phyloP scores from a whole-genome alignment of 345 rosid species.

The Brassica nigra region DNA sequence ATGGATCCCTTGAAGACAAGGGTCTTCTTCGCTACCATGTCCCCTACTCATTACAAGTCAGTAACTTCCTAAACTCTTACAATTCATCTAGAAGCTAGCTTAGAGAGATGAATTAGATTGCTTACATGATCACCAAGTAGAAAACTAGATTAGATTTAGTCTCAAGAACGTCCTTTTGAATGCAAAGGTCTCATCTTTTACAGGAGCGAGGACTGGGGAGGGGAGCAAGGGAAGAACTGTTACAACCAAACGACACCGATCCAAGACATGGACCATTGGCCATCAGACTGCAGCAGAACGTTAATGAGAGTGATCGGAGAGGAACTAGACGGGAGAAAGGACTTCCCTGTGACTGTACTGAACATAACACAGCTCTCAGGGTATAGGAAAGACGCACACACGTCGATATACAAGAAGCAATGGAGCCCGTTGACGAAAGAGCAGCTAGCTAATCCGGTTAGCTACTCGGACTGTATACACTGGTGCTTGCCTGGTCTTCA shows the following conservation, averaged over 20 bases:
- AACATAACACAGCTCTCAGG: constrained; percentile 86
- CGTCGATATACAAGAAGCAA: constrained; percentile 87
- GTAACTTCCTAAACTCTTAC: constrained; percentile 15
- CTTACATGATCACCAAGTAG: background rate
- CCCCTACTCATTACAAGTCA: constrained; percentile 77
- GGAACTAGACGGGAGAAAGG: constrained; percentile 49
- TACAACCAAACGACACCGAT: constrained; percentile 70
- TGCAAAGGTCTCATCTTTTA: constrained; percentile 18
- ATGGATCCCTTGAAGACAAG: constrained; percentile 70
- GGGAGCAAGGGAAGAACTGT: constrained; percentile 58
- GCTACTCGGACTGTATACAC: constrained; percentile 86
- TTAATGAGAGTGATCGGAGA: constrained; percentile 78
- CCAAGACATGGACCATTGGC: constrained; percentile 66
- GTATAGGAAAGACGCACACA: constrained; percentile 81
- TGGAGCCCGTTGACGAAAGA: constrained; percentile 71
- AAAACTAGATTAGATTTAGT: background rate
- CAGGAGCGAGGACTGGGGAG: constrained; percentile 91
- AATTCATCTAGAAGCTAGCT: background rate
- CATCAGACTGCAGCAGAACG: constrained; percentile 65
- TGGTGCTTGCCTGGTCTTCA: constrained; percentile 95
- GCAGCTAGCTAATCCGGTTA: constrained; percentile 69
- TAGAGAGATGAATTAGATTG: background rate
- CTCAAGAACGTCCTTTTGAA: background rate
- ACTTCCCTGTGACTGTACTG: constrained; percentile 60
- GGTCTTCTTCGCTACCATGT: constrained; percentile 91